Evolutionary conservation across 768 basidiomycete genomes (phyloP).

Genomic region (Kwoniella sp.): DNA sequence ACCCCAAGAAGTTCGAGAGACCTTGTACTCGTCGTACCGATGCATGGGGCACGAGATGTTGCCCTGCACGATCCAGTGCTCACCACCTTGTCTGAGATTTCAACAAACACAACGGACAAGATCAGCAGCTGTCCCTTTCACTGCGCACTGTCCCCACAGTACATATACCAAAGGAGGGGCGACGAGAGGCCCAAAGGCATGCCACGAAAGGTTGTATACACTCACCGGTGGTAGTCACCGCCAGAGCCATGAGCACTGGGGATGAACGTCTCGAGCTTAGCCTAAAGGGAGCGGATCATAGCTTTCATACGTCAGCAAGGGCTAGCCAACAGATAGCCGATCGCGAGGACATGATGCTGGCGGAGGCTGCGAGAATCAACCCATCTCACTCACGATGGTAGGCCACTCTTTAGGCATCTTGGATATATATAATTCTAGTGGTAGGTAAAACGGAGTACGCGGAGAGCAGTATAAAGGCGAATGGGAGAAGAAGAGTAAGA

Average conservation of each 20-base stretch:
- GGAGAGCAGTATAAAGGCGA: neutral
- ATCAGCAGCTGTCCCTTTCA: neutral
- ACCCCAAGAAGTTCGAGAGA: conserved; percentile 56
- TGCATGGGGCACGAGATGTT: conserved; percentile 57
- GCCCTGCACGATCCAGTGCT: conserved; percentile 57
- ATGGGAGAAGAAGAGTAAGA: neutral
- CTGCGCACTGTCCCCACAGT: conserved; percentile 1
- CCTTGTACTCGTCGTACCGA: conserved; percentile 53
- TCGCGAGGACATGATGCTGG: no score
- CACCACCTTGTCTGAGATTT: conserved; percentile 38
- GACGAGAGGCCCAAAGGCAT: no score
- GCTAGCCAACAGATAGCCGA: no score
- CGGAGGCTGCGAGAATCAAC: no score
- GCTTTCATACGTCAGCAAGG: neutral
- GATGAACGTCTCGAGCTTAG: conserved; percentile 56
- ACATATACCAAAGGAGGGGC: neutral
- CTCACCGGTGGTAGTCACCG: conserved; percentile 56
- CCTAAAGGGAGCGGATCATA: conserved; percentile 27
- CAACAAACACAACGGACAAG: no score
- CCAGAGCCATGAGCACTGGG: conserved; percentile 56
- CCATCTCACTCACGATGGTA: conserved; percentile 50
- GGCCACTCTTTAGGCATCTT: conserved; percentile 43
- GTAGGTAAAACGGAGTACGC: neutral
- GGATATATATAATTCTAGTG: conserved; percentile 1
- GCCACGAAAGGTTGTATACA: no score